These are phyloP conservation scores for Chaetomium sp. DNA, from an alignment of 2,329 filamentous ascomycete genomes.

Conservation along the genomic window DNA sequence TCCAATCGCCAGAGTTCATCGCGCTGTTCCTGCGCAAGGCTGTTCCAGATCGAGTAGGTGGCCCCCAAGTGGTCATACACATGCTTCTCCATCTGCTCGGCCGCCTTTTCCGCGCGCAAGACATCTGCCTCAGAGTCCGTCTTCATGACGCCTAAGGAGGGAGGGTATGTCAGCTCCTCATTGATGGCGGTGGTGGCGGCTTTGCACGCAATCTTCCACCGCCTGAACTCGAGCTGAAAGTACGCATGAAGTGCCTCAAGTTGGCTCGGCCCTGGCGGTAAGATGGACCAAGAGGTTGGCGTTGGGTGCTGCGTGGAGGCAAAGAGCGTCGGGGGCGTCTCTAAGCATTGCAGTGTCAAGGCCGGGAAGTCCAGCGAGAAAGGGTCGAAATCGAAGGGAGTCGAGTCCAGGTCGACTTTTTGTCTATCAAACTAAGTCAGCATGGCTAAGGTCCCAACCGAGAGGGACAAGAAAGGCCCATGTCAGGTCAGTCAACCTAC, in stretches of 20 bases:
- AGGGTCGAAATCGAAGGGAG: conserved; percentile 75
- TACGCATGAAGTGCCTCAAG: conserved; percentile 62
- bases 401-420: conserved; percentile 48
- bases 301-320: conserved; percentile 73
- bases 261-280: conserved; percentile 67
- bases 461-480: conserved; percentile 27
- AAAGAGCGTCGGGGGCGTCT: conserved; percentile 74
- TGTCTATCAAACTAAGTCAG: conserved; percentile 34
- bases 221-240: conserved; percentile 60
- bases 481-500: conserved; percentile 34
- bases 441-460: conserved; percentile 10
- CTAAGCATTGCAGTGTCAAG: conserved; percentile 73
- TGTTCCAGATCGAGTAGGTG: conserved; percentile 70
- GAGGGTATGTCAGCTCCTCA: conserved; percentile 48
- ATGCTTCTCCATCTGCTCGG: conserved; percentile 58
- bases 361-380: conserved; percentile 79
- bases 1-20: conserved; percentile 57
- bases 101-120: conserved; percentile 44
- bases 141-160: conserved; percentile 33
- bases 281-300: conserved; percentile 72
- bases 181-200: conserved; percentile 42
- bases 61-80: conserved; percentile 70
- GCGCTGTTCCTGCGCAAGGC: conserved; percentile 49
- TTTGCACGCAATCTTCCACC: conserved; percentile 53
- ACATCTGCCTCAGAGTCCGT: conserved; percentile 42